A percentile compares a stretch with the other conserved stretches of the same genome.
phyloP scores from a whole-genome alignment of 495 filamentous ascomycete genomes.

The Rhizodiscina lignyota region DNA sequence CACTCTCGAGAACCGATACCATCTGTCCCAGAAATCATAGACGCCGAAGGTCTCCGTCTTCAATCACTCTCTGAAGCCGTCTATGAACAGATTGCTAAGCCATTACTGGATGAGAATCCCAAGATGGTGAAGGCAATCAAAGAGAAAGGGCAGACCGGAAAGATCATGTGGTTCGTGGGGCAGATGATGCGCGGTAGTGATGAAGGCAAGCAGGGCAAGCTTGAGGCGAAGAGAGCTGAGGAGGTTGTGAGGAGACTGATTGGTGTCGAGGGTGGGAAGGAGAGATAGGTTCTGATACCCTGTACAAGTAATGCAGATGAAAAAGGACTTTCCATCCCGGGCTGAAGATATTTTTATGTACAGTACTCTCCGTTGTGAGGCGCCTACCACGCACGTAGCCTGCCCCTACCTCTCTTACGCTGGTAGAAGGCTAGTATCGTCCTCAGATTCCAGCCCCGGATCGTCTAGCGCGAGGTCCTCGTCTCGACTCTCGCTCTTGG shows the following conservation, averaged over 20 bases:
- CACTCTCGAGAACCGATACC: too few relatives aligned
- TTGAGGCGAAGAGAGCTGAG: constrained; percentile 62
- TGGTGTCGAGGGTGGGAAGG: constrained; percentile 10
- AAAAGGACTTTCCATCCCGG: too few relatives aligned
- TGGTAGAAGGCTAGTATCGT: too few relatives aligned
- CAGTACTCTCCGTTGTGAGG: too few relatives aligned
- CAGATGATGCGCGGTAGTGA: constrained; percentile 71
- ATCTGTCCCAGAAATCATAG: constrained; percentile 42
- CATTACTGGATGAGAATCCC: constrained; percentile 34
- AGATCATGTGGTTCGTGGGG: constrained; percentile 77
- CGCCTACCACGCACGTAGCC: too few relatives aligned
- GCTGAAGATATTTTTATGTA: too few relatives aligned
- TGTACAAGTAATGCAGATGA: too few relatives aligned
- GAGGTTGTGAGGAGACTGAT: constrained; percentile 41
- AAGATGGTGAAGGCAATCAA: constrained; percentile 53
- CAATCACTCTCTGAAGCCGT: constrained; percentile 40
- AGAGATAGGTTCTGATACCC: not conserved
- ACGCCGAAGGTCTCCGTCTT: constrained; percentile 48
- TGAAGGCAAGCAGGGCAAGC: constrained; percentile 59
- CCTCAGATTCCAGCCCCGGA: too few relatives aligned
- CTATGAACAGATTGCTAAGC: constrained; percentile 38
- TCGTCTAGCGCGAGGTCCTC: too few relatives aligned
- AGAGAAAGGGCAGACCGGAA: constrained; percentile 33
- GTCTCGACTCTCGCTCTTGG: too few relatives aligned
- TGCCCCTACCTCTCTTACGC: too few relatives aligned